Percentiles rank a stretch among this genome's conserved stretches.
Evolutionary conservation across 768 basidiomycete genomes (phyloP).

Genomic region (Sistotremastrum niveocremeum): DNA sequence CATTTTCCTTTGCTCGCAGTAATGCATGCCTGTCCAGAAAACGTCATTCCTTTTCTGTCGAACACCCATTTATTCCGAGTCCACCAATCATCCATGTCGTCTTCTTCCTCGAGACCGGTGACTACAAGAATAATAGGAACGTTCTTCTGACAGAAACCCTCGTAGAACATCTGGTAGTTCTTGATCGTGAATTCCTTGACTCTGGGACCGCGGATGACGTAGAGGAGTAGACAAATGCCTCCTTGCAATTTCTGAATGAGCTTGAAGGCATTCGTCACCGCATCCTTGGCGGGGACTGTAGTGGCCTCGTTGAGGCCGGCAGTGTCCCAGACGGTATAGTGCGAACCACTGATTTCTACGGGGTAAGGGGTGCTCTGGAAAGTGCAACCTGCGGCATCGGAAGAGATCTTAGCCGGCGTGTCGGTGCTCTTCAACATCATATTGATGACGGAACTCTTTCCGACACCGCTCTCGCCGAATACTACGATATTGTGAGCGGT

Average conservation of each 20-base stretch:
- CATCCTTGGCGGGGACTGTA: slow-evolving; percentile 17
- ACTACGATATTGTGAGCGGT: slow-evolving; percentile 18
- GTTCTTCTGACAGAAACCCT: slow-evolving; percentile 23
- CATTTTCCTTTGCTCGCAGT: slow-evolving; percentile 19
- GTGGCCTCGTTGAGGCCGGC: slow-evolving; percentile 19
- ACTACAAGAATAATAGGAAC: slow-evolving; percentile 27
- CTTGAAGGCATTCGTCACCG: slow-evolving; percentile 17
- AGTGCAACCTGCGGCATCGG: slow-evolving; percentile 22
- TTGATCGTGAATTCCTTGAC: slow-evolving; percentile 19
- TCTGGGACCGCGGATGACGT: slow-evolving; percentile 26
- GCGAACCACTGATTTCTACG: slow-evolving; percentile 9
- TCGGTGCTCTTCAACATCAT: neutral
- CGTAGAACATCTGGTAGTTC: slow-evolving; percentile 26
- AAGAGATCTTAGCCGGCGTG: slow-evolving; percentile 11
- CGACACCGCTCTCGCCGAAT: slow-evolving; percentile 28
- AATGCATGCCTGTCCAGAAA: slow-evolving; percentile 25
- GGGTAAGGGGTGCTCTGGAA: slow-evolving; percentile 17
- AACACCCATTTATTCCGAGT: slow-evolving; percentile 17
- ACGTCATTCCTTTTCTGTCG: slow-evolving; percentile 15
- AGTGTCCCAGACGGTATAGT: slow-evolving; percentile 19
- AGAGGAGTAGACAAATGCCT: slow-evolving; percentile 28
- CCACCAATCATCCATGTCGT: slow-evolving; percentile 24
- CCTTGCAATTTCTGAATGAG: slow-evolving; percentile 22
- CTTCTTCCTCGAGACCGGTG: slow-evolving; percentile 25
- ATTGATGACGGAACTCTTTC: slow-evolving; percentile 18